These are phyloP conservation scores for Suillus variegatus DNA, from an alignment of 768 basidiomycete species.

Conservation along the genomic window DNA sequence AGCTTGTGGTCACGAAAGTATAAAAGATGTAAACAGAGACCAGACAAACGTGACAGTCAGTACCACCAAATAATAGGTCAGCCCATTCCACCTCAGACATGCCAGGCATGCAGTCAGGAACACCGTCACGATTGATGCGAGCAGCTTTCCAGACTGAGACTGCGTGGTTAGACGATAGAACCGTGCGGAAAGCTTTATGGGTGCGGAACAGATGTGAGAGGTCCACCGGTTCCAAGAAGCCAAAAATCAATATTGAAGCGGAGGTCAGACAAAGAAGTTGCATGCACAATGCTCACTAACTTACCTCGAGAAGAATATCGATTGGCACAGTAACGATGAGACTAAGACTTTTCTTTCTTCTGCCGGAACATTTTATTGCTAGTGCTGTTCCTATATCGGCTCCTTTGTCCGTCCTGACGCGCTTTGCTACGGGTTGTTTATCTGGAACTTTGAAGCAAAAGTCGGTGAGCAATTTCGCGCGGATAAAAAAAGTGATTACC, in stretches of 20 bases:
- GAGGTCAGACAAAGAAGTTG: background rate
- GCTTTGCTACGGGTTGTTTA: slow-evolving; percentile 1
- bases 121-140: slow-evolving; percentile 6
- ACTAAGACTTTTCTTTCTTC: slow-evolving; percentile 12
- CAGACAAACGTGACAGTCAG: slow-evolving; percentile 20
- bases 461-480: background rate
- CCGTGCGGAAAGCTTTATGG: slow-evolving; percentile 25
- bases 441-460: background rate
- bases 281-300: background rate
- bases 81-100: slow-evolving; percentile 29
- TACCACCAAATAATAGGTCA: slow-evolving; percentile 23
- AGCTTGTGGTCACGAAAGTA: background rate
- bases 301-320: slow-evolving; percentile 30
- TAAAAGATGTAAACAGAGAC: background rate
- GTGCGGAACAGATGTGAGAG: slow-evolving; percentile 30
- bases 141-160: slow-evolving; percentile 27
- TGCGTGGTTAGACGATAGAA: slow-evolving; percentile 22
- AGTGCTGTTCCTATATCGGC: background rate
- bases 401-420: background rate
- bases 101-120: slow-evolving; percentile 25
- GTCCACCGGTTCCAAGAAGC: slow-evolving; percentile 31
- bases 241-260: slow-evolving; percentile 23
- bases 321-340: slow-evolving; percentile 21
- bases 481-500: background rate
- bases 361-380: background rate